These are phyloP conservation scores for Stephanodiscus triporus DNA, from an alignment of 108 stramenopile species.

Conservation along the genomic window DNA sequence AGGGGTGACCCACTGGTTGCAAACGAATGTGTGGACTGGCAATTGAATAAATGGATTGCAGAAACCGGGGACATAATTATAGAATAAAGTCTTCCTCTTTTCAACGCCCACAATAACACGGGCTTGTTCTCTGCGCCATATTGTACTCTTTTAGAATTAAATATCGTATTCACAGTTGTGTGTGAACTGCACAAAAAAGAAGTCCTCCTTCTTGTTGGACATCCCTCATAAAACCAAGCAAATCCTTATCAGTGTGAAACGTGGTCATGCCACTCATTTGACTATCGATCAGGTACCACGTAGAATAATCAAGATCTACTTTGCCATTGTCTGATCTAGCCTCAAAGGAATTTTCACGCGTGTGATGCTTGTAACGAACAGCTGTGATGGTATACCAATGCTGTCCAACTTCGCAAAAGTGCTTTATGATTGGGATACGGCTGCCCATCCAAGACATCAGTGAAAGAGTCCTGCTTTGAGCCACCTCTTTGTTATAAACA, in stretches of 20 bases:
- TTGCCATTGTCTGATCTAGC: background rate
- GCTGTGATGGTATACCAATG: conserved; percentile 58
- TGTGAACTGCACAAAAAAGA: conserved; percentile 26
- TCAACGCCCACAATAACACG: too few relatives aligned
- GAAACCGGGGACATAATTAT: conserved; percentile 58
- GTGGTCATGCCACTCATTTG: conserved; percentile 6
- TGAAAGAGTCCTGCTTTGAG: background rate
- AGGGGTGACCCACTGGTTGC: conserved; percentile 51
- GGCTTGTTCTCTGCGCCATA: too few relatives aligned
- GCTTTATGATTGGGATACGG: conserved; percentile 24
- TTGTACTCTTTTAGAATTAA: too few relatives aligned
- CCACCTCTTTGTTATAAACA: conserved; percentile 27
- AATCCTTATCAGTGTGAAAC: conserved; percentile 20
- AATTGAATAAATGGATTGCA: conserved; percentile 63
- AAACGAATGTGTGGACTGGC: conserved; percentile 63
- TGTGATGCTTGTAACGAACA: conserved; percentile 13
- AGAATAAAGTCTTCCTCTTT: conserved; percentile 6
- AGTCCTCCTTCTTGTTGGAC: conserved; percentile 33
- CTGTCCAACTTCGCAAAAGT: conserved; percentile 25
- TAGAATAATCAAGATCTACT: background rate
- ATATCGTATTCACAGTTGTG: too few relatives aligned
- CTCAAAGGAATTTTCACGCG: conserved; percentile 1
- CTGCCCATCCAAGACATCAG: conserved; percentile 16
- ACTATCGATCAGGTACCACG: conserved; percentile 43
- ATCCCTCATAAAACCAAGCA: conserved; percentile 11